Conservation (phyloP, 139 green algal species). For the Micractinium sp. region DNA sequence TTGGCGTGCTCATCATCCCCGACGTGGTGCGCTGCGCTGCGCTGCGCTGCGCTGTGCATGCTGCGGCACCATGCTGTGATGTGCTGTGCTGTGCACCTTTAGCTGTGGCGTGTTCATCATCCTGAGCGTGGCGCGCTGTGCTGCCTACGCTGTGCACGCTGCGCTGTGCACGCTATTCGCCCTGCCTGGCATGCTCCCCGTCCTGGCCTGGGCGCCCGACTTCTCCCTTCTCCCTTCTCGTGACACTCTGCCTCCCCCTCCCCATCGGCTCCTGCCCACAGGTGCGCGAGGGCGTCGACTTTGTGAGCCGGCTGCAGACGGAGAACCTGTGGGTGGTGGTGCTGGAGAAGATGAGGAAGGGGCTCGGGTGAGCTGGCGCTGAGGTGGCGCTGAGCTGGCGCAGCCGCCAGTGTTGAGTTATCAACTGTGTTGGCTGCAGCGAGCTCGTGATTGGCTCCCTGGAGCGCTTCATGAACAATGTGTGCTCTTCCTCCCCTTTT, state of each 20-base stretch:
- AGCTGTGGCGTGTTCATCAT: too few species aligned
- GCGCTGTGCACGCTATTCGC: neutral
- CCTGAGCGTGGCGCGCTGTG: neutral
- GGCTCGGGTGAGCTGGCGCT: constrained; percentile 70
- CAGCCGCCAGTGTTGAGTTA: too few species aligned
- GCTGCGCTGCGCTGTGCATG: neutral
- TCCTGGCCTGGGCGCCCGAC: too few species aligned
- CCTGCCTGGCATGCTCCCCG: too few species aligned
- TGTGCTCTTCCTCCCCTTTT: too few species aligned
- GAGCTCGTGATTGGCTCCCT: too few species aligned
- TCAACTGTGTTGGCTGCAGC: too few species aligned
- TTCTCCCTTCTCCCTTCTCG: neutral
- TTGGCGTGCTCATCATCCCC: constrained; percentile 88
- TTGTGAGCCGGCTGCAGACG: constrained; percentile 85
- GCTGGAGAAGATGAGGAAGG: constrained; percentile 87
- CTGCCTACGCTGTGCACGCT: neutral
- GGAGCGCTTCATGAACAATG: too few species aligned
- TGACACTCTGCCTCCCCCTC: neutral
- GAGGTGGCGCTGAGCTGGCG: neutral
- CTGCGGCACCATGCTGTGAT: too few species aligned
- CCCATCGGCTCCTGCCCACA: neutral
- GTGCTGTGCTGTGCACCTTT: too few species aligned
- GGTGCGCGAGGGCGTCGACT: constrained; percentile 81
- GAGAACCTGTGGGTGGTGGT: constrained; percentile 92
- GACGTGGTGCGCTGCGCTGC: constrained; percentile 73